These are phyloP conservation scores for Cystobasidium sp. DNA, from an alignment of 1,284 basidiomycete genomes.

Conservation along the genomic window DNA sequence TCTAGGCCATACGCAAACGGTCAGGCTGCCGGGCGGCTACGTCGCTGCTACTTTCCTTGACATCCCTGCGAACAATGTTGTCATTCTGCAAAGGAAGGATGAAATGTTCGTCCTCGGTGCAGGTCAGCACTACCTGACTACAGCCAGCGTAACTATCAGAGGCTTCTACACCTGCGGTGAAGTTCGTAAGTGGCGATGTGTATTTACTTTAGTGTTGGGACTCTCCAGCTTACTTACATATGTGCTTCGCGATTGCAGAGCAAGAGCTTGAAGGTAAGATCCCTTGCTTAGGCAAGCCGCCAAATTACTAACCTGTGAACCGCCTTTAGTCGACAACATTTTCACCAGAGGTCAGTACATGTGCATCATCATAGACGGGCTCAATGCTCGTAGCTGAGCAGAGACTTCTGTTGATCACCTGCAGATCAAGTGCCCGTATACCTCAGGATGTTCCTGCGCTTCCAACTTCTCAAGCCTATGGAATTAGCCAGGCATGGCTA, in stretches of 20 bases:
- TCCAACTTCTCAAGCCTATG: slow-evolving; percentile 32
- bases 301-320: too few relatives aligned
- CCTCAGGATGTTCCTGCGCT: slow-evolving; percentile 72
- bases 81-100: slow-evolving; percentile 76
- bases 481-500: slow-evolving; percentile 75
- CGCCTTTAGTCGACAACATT: slow-evolving; percentile 25
- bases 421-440: slow-evolving; percentile 76
- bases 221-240: neutral
- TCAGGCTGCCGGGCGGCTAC: slow-evolving; percentile 37
- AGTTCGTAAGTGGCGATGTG: slow-evolving; percentile 20
- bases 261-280: slow-evolving; percentile 17
- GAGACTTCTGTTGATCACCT: slow-evolving; percentile 60
- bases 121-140: slow-evolving; percentile 78
- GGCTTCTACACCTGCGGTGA: slow-evolving; percentile 32
- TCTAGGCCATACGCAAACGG: slow-evolving; percentile 39
- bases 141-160: slow-evolving; percentile 39
- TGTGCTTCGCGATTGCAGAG: neutral
- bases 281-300: too few relatives aligned
- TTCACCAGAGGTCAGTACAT: slow-evolving; percentile 28
- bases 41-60: slow-evolving; percentile 61
- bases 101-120: slow-evolving; percentile 74
- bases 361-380: too few relatives aligned
- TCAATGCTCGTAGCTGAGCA: neutral
- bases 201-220: neutral
- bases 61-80: slow-evolving; percentile 80